A percentile compares a stretch with the other conserved stretches of the same genome.
Evolutionary conservation across 2,329 filamentous ascomycete species (phyloP).

Genomic region (Furcasterigmium furcatum): DNA sequence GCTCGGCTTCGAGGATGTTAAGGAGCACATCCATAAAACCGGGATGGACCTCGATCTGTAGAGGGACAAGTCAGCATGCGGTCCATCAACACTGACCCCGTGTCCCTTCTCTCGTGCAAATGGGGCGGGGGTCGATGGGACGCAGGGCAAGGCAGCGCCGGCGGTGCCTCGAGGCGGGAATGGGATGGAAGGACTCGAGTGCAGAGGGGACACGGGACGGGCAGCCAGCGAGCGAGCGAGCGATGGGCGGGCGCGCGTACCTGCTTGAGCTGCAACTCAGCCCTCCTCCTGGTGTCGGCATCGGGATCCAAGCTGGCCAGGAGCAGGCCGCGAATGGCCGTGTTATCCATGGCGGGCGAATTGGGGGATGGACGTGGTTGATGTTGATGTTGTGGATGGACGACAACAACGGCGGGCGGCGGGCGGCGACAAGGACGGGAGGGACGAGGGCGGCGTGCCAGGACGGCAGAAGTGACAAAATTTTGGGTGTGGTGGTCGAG

Average conservation of each 20-base stretch:
- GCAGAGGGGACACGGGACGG: conserved; percentile 8
- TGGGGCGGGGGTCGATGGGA: neutral
- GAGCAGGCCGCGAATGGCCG: conserved; percentile 72
- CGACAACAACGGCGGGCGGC: conserved; percentile 3
- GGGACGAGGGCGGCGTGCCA: conserved; percentile 12
- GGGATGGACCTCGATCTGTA: conserved; percentile 81
- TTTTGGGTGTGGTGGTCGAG: conserved; percentile 14
- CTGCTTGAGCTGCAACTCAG: conserved; percentile 79
- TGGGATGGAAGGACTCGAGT: conserved; percentile 6
- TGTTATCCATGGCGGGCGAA: conserved; percentile 62
- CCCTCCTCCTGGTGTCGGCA: conserved; percentile 70
- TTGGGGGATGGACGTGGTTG: neutral
- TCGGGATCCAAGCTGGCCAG: conserved; percentile 72
- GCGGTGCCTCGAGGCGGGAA: neutral
- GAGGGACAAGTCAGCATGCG: neutral
- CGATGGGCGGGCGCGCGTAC: conserved; percentile 44
- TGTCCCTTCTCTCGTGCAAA: neutral
- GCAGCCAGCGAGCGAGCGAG: conserved; percentile 1
- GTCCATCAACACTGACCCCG: neutral
- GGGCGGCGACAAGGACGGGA: conserved; percentile 14
- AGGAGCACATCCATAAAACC: conserved; percentile 90
- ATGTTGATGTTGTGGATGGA: neutral
- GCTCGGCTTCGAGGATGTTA: conserved; percentile 85
- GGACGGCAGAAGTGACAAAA: conserved; percentile 12
- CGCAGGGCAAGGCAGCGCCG: no score